phyloP scores from a whole-genome alignment of 257 asterid genomes.

The Solanum corneliomulleri region DNA sequence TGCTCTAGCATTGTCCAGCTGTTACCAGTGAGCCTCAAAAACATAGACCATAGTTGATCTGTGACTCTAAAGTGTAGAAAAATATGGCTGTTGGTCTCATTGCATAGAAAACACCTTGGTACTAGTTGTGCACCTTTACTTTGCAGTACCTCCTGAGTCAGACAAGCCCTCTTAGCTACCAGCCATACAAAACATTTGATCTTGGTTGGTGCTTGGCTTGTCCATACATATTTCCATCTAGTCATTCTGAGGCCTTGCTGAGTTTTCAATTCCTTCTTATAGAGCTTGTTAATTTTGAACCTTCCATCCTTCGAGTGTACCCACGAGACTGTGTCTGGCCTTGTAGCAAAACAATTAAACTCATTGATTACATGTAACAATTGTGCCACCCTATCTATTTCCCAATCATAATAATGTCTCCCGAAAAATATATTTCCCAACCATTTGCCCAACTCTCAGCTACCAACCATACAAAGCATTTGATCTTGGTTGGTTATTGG shows the following conservation, averaged over 20 bases:
- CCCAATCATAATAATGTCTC: background rate
- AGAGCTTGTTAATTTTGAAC: background rate
- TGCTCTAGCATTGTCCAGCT: background rate
- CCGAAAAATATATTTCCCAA: background rate
- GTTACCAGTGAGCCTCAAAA: background rate
- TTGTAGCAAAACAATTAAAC: background rate
- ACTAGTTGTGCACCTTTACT: background rate
- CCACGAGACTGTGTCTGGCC: background rate
- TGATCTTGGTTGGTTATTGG: background rate
- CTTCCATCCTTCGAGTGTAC: background rate
- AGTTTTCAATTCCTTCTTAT: background rate
- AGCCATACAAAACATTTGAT: background rate
- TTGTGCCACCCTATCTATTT: background rate
- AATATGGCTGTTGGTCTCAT: background rate
- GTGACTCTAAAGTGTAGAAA: background rate
- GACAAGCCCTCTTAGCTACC: background rate
- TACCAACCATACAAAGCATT: background rate
- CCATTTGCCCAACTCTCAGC: background rate
- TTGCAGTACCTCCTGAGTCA: background rate
- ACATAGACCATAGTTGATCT: background rate
- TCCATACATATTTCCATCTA: background rate
- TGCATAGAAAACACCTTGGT: background rate
- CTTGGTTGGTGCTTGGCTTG: background rate
- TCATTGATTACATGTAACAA: background rate
- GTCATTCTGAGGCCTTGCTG: background rate